Conservation (phyloP, 2,329 filamentous ascomycete genomes). For the Lachnellula cervina region DNA sequence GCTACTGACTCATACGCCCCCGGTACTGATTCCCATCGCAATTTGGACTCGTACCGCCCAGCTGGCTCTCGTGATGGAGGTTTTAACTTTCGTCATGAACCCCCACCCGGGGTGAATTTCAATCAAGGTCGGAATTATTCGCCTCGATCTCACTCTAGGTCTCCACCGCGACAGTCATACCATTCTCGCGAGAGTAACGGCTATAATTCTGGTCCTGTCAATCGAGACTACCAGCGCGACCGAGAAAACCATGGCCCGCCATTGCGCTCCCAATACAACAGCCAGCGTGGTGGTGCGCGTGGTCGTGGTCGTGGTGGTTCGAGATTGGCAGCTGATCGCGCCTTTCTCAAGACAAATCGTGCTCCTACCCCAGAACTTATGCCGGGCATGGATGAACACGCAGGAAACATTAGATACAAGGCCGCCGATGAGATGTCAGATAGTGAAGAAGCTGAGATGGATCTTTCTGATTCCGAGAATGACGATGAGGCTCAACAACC, state of each 20-base stretch:
- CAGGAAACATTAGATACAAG: slow-evolving; percentile 44
- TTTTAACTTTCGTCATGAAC: slow-evolving; percentile 31
- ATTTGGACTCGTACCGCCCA: slow-evolving; percentile 18
- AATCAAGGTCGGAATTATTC: slow-evolving; percentile 17
- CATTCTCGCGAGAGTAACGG: slow-evolving; percentile 2
- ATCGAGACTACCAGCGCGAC: not conserved
- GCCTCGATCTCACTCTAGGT: slow-evolving; percentile 9
- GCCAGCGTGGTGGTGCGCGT: slow-evolving; percentile 14
- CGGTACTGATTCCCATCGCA: slow-evolving; percentile 6
- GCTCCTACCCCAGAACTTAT: slow-evolving; percentile 33
- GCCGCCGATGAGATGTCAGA: slow-evolving; percentile 55
- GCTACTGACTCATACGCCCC: slow-evolving; percentile 11
- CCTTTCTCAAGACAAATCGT: slow-evolving; percentile 31
- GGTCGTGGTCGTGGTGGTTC: slow-evolving; percentile 26
- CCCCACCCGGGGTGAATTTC: slow-evolving; percentile 27
- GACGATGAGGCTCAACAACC: slow-evolving; percentile 33
- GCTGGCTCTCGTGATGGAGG: slow-evolving; percentile 5
- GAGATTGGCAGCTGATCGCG: slow-evolving; percentile 30
- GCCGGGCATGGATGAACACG: slow-evolving; percentile 31
- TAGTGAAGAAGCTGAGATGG: slow-evolving; percentile 57
- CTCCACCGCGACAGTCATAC: slow-evolving; percentile 19
- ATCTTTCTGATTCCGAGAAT: slow-evolving; percentile 47
- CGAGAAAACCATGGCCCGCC: not conserved
- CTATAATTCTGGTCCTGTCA: not conserved
- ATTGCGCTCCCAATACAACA: slow-evolving; percentile 1